Evolutionary conservation across 345 rosid species (phyloP), one percentile per base, ranked within the genome.

Genomic region (Pugionium dolabratum): DNA sequence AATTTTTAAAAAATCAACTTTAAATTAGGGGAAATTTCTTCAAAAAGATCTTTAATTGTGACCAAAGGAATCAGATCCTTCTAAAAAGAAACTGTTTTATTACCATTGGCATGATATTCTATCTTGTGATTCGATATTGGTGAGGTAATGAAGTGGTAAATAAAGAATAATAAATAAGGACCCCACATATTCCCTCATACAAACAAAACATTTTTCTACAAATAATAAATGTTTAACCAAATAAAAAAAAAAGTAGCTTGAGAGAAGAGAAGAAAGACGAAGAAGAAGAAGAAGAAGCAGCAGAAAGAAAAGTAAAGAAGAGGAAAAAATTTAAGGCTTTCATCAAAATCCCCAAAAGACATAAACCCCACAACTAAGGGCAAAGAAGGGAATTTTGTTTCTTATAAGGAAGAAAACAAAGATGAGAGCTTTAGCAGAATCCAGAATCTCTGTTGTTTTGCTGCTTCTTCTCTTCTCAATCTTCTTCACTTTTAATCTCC

Each of bases 391-490:
- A 18, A 18, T 18, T 18, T 18, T 18, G 18, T 18, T 18, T 18
- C 18, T 18, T 18, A 18, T 18, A 18, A 18, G 18, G 18, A 18
- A 18, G 18, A 18, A 18, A 18, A 18, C 37, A 39, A 60, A 67
- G 37, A 73, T 67, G 73, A 67, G 73, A 73, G 51, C 73, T 67
- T 67, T 73, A 67, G 63, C 60, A 66, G 58, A 39, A 66, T 46
- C 72, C 2, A 73, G 36, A 67, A 66, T 61, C 63, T 71, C 76
- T 60, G 46, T 81, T 47, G 39, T 70, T 34, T 57, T 80, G n/a
- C 50, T 80, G 6, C 60, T 82, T 54, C 71, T 82, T 52, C 59
- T 78, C 66, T 62, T 78, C 18, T 76, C 72, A 54, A 55, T 54
- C 66, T 64, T 70, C 55, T 30, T 64, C 61, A 70, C 40, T 79